Base-by-base conservation (phyloP, 2,329 filamentous ascomycete species). In the Didymosphaeria variabile region DNA sequence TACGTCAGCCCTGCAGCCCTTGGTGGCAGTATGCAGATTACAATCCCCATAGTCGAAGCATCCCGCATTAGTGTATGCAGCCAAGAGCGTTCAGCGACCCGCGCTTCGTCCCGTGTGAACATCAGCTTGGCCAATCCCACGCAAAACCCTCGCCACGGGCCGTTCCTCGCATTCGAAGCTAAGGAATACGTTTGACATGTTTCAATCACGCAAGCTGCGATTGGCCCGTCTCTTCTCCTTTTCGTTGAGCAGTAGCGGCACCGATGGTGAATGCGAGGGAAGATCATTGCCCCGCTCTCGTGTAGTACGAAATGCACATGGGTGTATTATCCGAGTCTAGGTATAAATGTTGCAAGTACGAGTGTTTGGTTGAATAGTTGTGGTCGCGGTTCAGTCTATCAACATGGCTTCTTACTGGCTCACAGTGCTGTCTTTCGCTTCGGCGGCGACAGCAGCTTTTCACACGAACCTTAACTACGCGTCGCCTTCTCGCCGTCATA, bases 401-500 rank as follows among this genome's bases (percentile, higher is more conserved):
- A 61, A 42, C n/a, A 71, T 73, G 69, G 47, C 36, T 10, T 51
- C 57, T 26, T 55, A 61, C n/a, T 52, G 70, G 29, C 55, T 70
- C n/a, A 58, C 61, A 31, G 62, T 60, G 4, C 47, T 63, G 10
- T 67, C 61, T 42, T 31, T 74, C 4, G 62, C 59, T 29, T 61
- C 67, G 17, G 54, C 64, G 29, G 66, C 60, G 2, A 57, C 57
- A 26, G 71, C 70, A 51, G 67, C 61, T 38, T 75, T 65, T 10
- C 67, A 73, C 31, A 60, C 60, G 13, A 91, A 91, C 72, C 72
- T 91, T 58, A 91, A 91, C 77, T 91, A 90, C 73, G 79, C 83
- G 49, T 88, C 86, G 67, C 88, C 89, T 15, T 91, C 89, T 1
- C 81, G 84, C 34, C 83, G 88, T 40, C 89, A 91, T 67, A 81